A percentile compares a stretch with the other conserved stretches of the same genome.
Conservation (phyloP, 129 eudicot species). For the Pittosporum tobira region DNA sequence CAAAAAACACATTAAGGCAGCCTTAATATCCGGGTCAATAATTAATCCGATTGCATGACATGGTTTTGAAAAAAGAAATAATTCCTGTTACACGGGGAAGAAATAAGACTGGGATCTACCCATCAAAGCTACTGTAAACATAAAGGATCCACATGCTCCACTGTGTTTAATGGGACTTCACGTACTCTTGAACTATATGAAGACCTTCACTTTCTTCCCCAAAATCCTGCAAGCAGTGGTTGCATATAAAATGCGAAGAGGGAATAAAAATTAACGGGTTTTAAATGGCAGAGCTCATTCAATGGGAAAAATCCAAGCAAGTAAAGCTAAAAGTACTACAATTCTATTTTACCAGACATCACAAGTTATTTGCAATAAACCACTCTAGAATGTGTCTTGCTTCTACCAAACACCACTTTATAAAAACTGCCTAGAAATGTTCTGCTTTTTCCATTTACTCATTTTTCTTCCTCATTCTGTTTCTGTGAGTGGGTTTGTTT, state of each 20-base stretch:
- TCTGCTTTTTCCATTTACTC: too few species aligned
- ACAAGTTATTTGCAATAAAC: not conserved
- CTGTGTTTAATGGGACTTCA: constrained; percentile 31
- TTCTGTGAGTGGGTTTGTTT: too few species aligned
- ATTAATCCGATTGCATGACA: too few species aligned
- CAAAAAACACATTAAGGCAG: too few species aligned
- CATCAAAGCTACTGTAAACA: not conserved
- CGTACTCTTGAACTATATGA: constrained; percentile 31
- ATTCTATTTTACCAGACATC: not conserved
- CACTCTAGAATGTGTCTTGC: not conserved
- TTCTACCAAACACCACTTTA: not conserved
- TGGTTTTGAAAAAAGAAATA: too few species aligned
- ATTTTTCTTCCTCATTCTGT: not conserved
- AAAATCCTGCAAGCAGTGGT: constrained; percentile 36
- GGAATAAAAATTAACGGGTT: not conserved
- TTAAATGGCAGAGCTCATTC: not conserved
- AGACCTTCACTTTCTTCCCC: constrained; percentile 46
- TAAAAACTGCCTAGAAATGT: not conserved
- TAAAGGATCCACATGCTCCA: not conserved
- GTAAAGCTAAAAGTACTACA: not conserved
- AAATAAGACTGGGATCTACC: not conserved
- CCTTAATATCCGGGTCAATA: too few species aligned
- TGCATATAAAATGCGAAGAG: not conserved
- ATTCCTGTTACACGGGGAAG: not conserved
- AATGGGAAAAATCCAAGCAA: not conserved